Evolutionary conservation across 1,139 yeast genomes (phyloP).

Genomic region (Spathaspora jeffriesii): DNA sequence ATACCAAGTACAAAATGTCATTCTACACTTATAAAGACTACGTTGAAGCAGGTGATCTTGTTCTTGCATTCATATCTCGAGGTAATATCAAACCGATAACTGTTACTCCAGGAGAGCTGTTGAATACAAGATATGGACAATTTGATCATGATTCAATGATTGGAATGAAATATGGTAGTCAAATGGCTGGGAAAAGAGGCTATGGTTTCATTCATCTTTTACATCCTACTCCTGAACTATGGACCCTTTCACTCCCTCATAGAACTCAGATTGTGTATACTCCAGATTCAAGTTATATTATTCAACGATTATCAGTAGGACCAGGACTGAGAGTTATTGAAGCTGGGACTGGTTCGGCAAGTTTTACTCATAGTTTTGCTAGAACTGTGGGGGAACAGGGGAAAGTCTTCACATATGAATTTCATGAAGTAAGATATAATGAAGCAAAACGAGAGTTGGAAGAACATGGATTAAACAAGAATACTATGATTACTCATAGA

Average conservation of each 20-base stretch:
- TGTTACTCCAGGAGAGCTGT: conserved; percentile 55
- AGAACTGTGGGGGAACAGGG: conserved; percentile 71
- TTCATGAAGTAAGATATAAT: conserved; percentile 78
- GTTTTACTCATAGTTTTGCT: conserved; percentile 91
- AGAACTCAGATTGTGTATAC: conserved; percentile 98
- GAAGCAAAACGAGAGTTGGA: conserved; percentile 81
- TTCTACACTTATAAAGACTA: conserved; percentile 52
- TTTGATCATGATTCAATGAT: conserved; percentile 84
- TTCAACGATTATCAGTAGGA: conserved; percentile 73
- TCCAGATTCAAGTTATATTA: conserved; percentile 90
- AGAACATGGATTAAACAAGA: conserved; percentile 61
- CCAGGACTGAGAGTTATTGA: conserved; percentile 85
- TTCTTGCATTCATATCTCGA: conserved; percentile 82
- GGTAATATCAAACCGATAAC: conserved; percentile 75
- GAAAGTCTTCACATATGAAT: conserved; percentile 80
- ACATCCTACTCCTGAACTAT: conserved; percentile 92
- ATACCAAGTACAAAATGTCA: conserved; percentile 26
- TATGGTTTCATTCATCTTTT: conserved; percentile 86
- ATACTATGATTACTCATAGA: conserved; percentile 72
- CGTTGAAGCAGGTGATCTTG: conserved; percentile 84
- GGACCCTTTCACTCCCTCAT: conserved; percentile 95
- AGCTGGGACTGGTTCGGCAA: conserved; percentile 96
- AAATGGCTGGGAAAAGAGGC: conserved; percentile 76
- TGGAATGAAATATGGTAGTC: conserved; percentile 82
- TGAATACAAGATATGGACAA: conserved; percentile 88